Evolutionary conservation across 805 yeast species (phyloP), one percentile per base, ranked within the genome.

Genomic region (Cyberlindnera mycetangii): DNA sequence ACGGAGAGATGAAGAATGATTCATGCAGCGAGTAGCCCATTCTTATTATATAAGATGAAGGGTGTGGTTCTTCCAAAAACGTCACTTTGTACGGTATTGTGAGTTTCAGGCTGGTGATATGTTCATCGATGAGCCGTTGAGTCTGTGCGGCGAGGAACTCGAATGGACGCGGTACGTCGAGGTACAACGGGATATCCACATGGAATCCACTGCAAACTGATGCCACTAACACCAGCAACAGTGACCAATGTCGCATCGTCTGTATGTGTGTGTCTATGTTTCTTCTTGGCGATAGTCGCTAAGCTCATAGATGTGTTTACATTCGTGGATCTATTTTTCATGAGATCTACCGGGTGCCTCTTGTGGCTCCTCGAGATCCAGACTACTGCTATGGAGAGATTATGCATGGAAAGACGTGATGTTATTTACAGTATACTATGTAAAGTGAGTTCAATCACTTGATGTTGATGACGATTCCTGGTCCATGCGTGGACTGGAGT

Each of bases 401-500:
- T 32, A 30, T 8, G 5, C 32, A 15, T 30, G 18, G 12, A 25
- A 25, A 22, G 7, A 11, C 28, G 28, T 25, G 28, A 25, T 14
- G 32, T 30, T 30, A 15, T 30, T 31, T 41, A 47, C 41, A 37
- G 20, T 33, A 4, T 31, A 20, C 27, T 16, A 19, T 11, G 16
- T 22, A 22, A 8, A 22, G 10, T 8, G 25, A 22, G 10, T 22
- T 10, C 5, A 10, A 5, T 45, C 33, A 49, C 32, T 49, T 49
- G 48, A 76, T 69, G 60, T 78, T 74, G 40, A 89, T 80, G 27
- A 84, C 83, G 39, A 88, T 74, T 28, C 89, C 83, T 1, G 96
- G 96, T 18, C 95, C 92, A 56, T 75, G 77, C 10, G 95, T 84
- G 34, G 88, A 76, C 31, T 81, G 70, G 45, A 89, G 63, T 19